A percentile compares a stretch with the other conserved stretches of the same genome.
Conservation (phyloP, 73 alveolate genomes). For the Tetrahymena borealis region DNA sequence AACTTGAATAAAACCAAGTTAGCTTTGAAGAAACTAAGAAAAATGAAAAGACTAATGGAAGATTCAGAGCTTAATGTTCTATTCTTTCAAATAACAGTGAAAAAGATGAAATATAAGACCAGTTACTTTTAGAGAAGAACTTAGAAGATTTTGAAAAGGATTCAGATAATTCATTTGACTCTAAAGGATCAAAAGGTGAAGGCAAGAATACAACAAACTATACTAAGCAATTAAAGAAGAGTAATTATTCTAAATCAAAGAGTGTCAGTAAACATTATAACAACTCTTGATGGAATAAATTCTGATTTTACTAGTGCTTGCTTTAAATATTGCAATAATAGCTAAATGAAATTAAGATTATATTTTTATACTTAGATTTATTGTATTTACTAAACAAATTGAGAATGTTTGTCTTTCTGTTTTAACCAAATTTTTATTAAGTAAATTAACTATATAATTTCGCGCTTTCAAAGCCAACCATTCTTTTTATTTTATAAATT, state of each 20-base stretch:
- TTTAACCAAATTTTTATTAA: too few relatives aligned
- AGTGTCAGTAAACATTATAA: background rate
- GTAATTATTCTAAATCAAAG: background rate
- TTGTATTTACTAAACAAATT: too few relatives aligned
- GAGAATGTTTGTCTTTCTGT: too few relatives aligned
- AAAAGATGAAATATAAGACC: background rate
- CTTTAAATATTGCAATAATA: too few relatives aligned
- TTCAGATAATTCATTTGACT: background rate
- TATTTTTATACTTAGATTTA: too few relatives aligned
- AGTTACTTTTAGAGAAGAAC: background rate
- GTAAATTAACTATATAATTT: too few relatives aligned
- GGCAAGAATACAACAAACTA: background rate
- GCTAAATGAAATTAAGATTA: too few relatives aligned
- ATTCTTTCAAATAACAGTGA: background rate
- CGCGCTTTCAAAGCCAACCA: too few relatives aligned
- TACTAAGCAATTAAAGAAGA: background rate
- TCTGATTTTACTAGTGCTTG: too few relatives aligned
- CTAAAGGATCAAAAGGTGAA: background rate
- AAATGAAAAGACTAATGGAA: background rate
- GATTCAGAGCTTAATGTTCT: background rate
- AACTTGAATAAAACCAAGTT: background rate
- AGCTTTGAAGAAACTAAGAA: background rate
- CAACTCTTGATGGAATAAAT: background rate
- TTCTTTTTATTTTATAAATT: too few relatives aligned
- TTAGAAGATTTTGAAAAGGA: background rate